Evolutionary conservation across 768 basidiomycete genomes (phyloP).

Genomic region (Phlegmacium glaucopus): DNA sequence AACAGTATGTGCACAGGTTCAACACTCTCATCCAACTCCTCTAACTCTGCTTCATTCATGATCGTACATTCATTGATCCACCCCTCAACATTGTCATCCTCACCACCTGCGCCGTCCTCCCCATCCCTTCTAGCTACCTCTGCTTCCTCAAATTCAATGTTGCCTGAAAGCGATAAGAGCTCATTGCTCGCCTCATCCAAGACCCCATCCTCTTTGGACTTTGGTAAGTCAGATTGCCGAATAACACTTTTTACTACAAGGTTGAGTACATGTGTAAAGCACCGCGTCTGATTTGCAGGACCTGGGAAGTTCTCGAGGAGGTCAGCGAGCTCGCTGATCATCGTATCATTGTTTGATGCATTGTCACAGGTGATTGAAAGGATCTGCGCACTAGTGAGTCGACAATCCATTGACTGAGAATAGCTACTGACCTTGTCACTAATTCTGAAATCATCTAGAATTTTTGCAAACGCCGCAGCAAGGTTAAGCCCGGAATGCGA

Average conservation of each 20-base stretch:
- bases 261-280: constrained; percentile 37
- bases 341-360: constrained; percentile 29
- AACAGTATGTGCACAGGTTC: constrained; percentile 25
- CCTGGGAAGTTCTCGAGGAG: constrained; percentile 20
- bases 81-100: constrained; percentile 15
- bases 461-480: constrained; percentile 25
- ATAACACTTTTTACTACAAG: constrained; percentile 30
- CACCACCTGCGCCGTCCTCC: constrained; percentile 1
- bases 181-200: constrained; percentile 1
- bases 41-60: constrained; percentile 11
- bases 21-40: constrained; percentile 12
- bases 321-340: constrained; percentile 26
- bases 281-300: constrained; percentile 17
- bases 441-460: constrained; percentile 33
- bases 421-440: constrained; percentile 24
- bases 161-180: not conserved
- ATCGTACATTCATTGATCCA: constrained; percentile 18
- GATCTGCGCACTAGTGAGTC: constrained; percentile 12
- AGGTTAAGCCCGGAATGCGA: constrained; percentile 34
- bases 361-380: constrained; percentile 32
- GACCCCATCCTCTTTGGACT: too few species aligned
- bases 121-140: constrained; percentile 2
- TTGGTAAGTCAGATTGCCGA: constrained; percentile 23
- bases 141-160: not conserved
- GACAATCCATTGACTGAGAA: not conserved